A percentile compares a stretch with the other conserved stretches of the same genome.
Conservation (phyloP, 2,329 filamentous ascomycete species). For the Dothideomycetes sp. region DNA sequence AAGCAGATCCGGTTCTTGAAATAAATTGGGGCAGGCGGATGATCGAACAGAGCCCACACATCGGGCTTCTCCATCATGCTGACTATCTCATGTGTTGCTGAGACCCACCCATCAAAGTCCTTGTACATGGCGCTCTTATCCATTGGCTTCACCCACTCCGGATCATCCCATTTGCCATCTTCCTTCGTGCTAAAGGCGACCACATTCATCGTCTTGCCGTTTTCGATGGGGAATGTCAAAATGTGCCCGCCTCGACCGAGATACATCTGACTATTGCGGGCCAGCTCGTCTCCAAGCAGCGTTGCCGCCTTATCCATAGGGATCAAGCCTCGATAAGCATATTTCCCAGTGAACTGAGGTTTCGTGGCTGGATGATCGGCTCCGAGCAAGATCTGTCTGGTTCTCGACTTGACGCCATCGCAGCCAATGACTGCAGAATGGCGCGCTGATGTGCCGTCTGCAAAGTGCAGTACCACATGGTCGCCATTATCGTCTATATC, state of each 20-base stretch:
- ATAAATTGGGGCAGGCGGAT: conserved; percentile 31
- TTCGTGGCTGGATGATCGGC: conserved; percentile 31
- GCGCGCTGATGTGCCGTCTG: conserved; percentile 1
- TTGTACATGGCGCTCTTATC: conserved; percentile 28
- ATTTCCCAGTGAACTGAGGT: conserved; percentile 45
- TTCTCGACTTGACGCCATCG: conserved; percentile 52
- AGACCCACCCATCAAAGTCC: conserved; percentile 33
- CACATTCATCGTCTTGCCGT: conserved; percentile 47
- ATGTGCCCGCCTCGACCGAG: conserved; percentile 47
- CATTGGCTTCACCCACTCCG: conserved; percentile 29
- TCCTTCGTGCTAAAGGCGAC: conserved; percentile 33
- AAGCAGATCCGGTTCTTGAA: conserved; percentile 28
- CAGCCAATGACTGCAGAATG: conserved; percentile 22
- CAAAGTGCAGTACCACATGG: conserved; percentile 7
- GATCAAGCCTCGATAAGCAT: conserved; percentile 51
- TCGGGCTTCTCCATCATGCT: conserved; percentile 37
- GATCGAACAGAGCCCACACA: conserved; percentile 39
- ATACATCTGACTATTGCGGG: conserved; percentile 13
- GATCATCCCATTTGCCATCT: conserved; percentile 25
- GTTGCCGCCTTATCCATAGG: conserved; percentile 38
- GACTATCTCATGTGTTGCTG: conserved; percentile 25
- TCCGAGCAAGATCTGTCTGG: conserved; percentile 43
- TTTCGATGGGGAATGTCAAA: conserved; percentile 50
- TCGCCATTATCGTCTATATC: conserved; percentile 8
- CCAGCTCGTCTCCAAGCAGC: conserved; percentile 17